These are phyloP conservation scores for Fraxinus baroniana DNA, from an alignment of 305 asterid genomes.

Conservation along the genomic window DNA sequence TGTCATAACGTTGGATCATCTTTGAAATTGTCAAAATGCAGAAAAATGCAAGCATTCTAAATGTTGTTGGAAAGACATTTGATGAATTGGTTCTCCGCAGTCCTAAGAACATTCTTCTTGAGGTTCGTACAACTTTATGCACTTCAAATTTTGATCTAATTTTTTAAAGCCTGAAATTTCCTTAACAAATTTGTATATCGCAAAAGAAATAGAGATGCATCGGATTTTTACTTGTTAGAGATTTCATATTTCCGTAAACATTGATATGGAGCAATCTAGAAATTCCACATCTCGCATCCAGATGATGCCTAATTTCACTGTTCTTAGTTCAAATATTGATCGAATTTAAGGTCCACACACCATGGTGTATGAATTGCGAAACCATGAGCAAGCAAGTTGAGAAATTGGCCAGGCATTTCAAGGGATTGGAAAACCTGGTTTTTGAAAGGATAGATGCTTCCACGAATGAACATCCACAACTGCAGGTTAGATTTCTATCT, in stretches of 20 bases:
- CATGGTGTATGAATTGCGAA: conserved; percentile 95
- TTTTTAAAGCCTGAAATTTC: not conserved
- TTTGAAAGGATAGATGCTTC: conserved; percentile 92
- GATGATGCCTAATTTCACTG: conserved; percentile 1
- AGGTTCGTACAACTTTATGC: conserved; percentile 48
- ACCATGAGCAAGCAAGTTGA: conserved; percentile 79
- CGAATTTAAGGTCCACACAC: conserved; percentile 66
- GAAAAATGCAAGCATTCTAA: conserved; percentile 61
- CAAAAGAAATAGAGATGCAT: not conserved
- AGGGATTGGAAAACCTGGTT: conserved; percentile 67
- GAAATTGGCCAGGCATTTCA: conserved; percentile 94
- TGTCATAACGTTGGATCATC: conserved; percentile 3
- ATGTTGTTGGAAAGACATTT: conserved; percentile 82
- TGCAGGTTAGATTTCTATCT: conserved; percentile 43
- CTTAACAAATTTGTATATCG: not conserved
- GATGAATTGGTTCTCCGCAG: conserved; percentile 65
- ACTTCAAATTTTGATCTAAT: not conserved
- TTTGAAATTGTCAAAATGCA: conserved; percentile 35
- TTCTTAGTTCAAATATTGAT: not conserved
- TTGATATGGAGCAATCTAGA: not conserved
- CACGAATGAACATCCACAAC: conserved; percentile 70
- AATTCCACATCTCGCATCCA: not conserved
- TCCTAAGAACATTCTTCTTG: conserved; percentile 61
- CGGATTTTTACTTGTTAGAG: not conserved
- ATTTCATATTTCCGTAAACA: not conserved